Evolutionary conservation across 2,329 filamentous ascomycete species (phyloP), one percentile per base, ranked within the genome.

Genomic region (Dryadomyces quercivorus): DNA sequence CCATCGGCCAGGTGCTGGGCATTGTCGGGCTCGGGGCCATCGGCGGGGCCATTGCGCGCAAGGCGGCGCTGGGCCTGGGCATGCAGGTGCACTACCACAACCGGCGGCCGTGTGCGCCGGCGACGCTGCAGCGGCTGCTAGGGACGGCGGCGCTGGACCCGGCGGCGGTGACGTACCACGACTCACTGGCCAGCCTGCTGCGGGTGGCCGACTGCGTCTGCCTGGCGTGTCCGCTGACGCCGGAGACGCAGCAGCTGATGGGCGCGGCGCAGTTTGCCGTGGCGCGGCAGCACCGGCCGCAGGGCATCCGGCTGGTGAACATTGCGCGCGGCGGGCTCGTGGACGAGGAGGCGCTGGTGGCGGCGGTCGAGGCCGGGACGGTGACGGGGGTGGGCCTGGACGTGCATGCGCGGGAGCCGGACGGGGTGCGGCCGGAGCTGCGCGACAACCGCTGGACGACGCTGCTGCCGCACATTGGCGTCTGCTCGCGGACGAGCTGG

Each of bases 11-110:
- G 40, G 57, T 58, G 15, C 56, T 67, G 2, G 65, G 65, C 7
- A 60, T 67, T 50, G 63, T 67, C 31, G 66, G 66, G 2, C 56
- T 68, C 53, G 66, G 66, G 5, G 62, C 64, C 46, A 67, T 68
- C 51, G 65, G 66, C 2, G 55, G 61, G 9, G 59, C 60, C 8
- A 63, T 66, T 54, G 66, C 65, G 4, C 58, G 61, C 38, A 68
- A 66, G 54, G 62, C 61, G 1, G 61, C 59, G 6, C 38, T 51
- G 8, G 63, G 59, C 1, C 61, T 67, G 13, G 64, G 61, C 2
- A 67, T 69, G 15, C 36, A 49, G 45, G 57, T 67, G 3, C 58
- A 63, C 31, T 69, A 69, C 51, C 60, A 64, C 51, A 64, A 64
- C 53, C 59, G 63, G 21, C 56, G 56, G 22, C 58, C 57, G n/a